Conservation (phyloP, 495 filamentous ascomycete genomes). For the Xylaria flabelliformis region DNA sequence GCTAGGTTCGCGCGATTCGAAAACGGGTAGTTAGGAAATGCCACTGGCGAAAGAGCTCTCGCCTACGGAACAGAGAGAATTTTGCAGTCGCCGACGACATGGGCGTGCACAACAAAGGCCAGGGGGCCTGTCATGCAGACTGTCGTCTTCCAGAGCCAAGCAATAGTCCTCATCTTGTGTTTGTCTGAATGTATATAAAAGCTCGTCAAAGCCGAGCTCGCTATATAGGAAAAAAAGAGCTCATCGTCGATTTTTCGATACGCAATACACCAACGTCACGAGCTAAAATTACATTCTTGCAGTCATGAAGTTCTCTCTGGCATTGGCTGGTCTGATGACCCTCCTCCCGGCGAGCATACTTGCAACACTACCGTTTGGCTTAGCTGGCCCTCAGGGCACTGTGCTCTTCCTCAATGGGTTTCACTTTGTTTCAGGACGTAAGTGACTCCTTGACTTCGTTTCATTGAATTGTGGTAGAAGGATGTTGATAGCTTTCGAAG, state of each 20-base stretch:
- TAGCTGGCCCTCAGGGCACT: conserved; percentile 36
- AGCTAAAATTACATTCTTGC: not conserved
- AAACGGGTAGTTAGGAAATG: not conserved
- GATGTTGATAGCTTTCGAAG: not conserved
- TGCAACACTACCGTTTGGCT: conserved; percentile 38
- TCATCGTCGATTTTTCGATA: not conserved
- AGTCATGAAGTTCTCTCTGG: conserved; percentile 26
- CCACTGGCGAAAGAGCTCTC: not conserved
- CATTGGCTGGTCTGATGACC: conserved; percentile 22
- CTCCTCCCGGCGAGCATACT: conserved; percentile 25
- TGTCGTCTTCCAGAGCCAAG: not conserved
- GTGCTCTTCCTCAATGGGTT: conserved; percentile 49
- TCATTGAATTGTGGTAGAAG: not conserved
- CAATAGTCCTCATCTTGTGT: not conserved
- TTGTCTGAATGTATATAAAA: not conserved
- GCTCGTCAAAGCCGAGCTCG: not conserved
- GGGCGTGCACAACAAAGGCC: not conserved
- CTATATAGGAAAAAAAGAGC: not conserved
- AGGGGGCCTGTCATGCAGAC: not conserved
- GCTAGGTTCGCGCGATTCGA: not conserved
- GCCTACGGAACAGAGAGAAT: not conserved
- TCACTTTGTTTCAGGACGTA: conserved; percentile 46
- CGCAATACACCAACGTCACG: not conserved
- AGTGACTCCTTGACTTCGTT: not conserved
- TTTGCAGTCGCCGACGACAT: conserved; percentile 1